Evolutionary conservation across 73 alveolate species (phyloP).

Genomic region (Tetrahymena thermophila): DNA sequence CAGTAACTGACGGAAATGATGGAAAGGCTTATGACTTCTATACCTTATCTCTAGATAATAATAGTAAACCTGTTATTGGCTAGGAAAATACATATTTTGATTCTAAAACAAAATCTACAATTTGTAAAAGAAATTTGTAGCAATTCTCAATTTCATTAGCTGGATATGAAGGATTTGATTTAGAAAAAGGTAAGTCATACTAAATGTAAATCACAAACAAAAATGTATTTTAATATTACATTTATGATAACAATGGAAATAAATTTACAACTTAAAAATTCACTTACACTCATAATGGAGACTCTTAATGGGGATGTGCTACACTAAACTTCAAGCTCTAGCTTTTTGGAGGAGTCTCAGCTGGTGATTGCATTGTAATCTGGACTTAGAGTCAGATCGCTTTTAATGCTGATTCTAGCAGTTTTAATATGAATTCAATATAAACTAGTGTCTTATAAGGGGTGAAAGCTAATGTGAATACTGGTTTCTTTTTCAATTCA

Average conservation of each 20-base stretch:
- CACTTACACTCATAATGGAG: neutral
- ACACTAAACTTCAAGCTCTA: neutral
- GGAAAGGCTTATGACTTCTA: neutral
- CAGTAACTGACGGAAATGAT: neutral
- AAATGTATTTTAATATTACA: neutral
- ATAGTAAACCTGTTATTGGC: neutral
- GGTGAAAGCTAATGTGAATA: neutral
- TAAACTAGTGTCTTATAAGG: neutral
- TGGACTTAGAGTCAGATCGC: neutral
- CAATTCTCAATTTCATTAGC: neutral
- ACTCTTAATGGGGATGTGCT: neutral
- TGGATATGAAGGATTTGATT: neutral
- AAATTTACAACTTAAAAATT: neutral
- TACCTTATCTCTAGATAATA: neutral
- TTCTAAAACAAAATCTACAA: neutral
- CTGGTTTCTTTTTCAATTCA: no score
- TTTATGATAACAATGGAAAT: neutral
- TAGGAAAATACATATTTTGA: neutral
- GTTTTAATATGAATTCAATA: neutral
- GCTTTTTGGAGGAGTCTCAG: neutral
- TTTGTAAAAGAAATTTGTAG: neutral
- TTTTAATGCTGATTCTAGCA: neutral
- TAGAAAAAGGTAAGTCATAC: neutral
- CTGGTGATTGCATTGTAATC: neutral
- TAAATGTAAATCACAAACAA: neutral